Evolutionary conservation across 2,329 filamentous ascomycete genomes (phyloP).

Genomic region (Aaosphaeria arxii): DNA sequence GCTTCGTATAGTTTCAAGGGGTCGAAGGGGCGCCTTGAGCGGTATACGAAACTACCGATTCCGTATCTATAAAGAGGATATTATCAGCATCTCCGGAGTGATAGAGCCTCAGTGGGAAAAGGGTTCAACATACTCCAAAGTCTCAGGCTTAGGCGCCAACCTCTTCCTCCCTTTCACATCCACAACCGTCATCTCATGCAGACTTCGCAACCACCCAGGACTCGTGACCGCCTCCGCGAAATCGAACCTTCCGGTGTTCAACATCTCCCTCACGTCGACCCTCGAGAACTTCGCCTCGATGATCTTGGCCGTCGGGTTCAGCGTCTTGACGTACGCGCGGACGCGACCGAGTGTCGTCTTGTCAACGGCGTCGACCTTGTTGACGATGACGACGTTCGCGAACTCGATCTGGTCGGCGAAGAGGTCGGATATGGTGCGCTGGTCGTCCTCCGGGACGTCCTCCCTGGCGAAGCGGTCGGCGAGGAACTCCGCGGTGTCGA

Average conservation of each 20-base stretch:
- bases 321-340: slow-evolving; percentile 53
- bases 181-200: slow-evolving; percentile 65
- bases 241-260: slow-evolving; percentile 65
- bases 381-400: slow-evolving; percentile 68
- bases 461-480: slow-evolving; percentile 59
- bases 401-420: slow-evolving; percentile 79
- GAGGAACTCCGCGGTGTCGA: slow-evolving; percentile 66
- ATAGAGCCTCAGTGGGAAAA: no score
- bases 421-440: slow-evolving; percentile 70
- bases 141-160: slow-evolving; percentile 66
- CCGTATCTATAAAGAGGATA: slow-evolving; percentile 50
- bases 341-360: slow-evolving; percentile 47
- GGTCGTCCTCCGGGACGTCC: slow-evolving; percentile 61
- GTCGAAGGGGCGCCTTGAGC: slow-evolving; percentile 48
- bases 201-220: slow-evolving; percentile 67
- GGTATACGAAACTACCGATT: slow-evolving; percentile 69
- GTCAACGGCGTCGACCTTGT: slow-evolving; percentile 65
- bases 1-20: slow-evolving; percentile 40
- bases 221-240: slow-evolving; percentile 63
- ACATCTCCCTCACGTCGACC: slow-evolving; percentile 60
- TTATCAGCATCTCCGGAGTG: no score
- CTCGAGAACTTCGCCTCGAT: slow-evolving; percentile 59
- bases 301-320: slow-evolving; percentile 67
- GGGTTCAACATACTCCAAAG: slow-evolving; percentile 53
- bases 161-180: slow-evolving; percentile 55